phyloP scores from a whole-genome alignment of 495 filamentous ascomycete species.

The Amniculicola lignicola region DNA sequence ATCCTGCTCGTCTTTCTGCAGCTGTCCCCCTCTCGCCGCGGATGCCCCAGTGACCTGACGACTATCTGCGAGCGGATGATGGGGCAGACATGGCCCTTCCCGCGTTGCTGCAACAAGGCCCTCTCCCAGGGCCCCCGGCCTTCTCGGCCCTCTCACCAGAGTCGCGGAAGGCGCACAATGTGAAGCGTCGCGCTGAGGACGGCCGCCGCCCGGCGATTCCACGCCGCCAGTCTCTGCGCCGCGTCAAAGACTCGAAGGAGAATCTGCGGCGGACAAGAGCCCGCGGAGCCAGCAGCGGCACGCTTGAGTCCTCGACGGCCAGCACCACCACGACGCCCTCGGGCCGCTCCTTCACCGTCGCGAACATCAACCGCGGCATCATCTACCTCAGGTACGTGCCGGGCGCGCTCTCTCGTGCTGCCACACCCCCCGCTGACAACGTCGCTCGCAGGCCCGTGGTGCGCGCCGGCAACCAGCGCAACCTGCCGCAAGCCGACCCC shows the following conservation, averaged over 20 bases:
- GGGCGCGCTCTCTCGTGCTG: not conserved
- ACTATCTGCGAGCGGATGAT: conserved; percentile 18
- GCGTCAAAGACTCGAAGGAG: conserved; percentile 36
- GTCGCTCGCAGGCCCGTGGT: conserved; percentile 53
- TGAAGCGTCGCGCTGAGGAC: conserved; percentile 22
- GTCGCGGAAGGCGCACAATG: conserved; percentile 5
- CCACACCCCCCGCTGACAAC: conserved; percentile 4
- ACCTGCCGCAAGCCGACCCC: conserved; percentile 47
- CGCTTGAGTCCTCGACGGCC: conserved; percentile 12
- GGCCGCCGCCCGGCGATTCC: conserved; percentile 10
- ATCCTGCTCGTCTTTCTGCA: conserved; percentile 8
- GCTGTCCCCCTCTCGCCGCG: conserved; percentile 7
- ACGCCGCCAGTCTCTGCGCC: conserved; percentile 28
- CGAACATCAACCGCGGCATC: conserved; percentile 88
- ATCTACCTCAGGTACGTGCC: conserved; percentile 83
- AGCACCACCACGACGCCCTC: conserved; percentile 7
- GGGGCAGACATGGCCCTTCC: conserved; percentile 31
- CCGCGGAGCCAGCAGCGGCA: conserved; percentile 21
- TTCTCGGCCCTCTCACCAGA: conserved; percentile 12
- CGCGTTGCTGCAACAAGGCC: conserved; percentile 18
- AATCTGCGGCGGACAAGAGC: conserved; percentile 31
- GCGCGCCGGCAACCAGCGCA: conserved; percentile 56
- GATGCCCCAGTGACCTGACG: conserved; percentile 23
- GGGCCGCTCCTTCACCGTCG: conserved; percentile 77
- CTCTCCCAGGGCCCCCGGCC: conserved; percentile 20